Evolutionary conservation across 1,139 yeast genomes (phyloP).

Genomic region (Saccharomyces hybrid): DNA sequence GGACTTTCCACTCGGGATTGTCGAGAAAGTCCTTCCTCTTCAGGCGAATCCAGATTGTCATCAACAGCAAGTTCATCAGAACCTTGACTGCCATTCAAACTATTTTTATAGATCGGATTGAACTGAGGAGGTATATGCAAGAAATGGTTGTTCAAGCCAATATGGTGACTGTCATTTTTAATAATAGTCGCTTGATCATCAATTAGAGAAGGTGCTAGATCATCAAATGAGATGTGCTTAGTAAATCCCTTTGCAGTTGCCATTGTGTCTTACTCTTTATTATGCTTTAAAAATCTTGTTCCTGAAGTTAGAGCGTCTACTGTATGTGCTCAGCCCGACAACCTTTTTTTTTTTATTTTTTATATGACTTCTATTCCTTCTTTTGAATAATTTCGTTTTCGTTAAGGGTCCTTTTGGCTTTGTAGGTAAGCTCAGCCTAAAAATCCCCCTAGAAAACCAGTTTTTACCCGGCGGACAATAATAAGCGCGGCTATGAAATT

Average conservation of each 20-base stretch:
- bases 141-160: constrained; percentile 23
- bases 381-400: neutral
- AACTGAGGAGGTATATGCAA: constrained; percentile 30
- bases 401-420: neutral
- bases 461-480: neutral
- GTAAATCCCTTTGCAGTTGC: constrained; percentile 11
- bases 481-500: neutral
- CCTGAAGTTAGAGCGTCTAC: neutral
- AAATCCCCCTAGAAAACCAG: neutral
- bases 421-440: neutral
- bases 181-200: constrained; percentile 25
- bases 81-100: neutral
- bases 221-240: constrained; percentile 30
- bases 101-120: constrained; percentile 19
- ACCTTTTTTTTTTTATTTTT: neutral
- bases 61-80: neutral
- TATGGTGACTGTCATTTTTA: constrained; percentile 17
- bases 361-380: neutral
- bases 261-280: neutral
- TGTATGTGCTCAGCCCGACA: neutral
- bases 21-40: neutral
- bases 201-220: constrained; percentile 27
- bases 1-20: neutral
- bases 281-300: neutral
- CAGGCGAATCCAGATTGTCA: neutral